Percentiles rank a stretch among this genome's conserved stretches.
Conservation (phyloP, 2,329 filamentous ascomycete species). For the Fusarium miscanthi region DNA sequence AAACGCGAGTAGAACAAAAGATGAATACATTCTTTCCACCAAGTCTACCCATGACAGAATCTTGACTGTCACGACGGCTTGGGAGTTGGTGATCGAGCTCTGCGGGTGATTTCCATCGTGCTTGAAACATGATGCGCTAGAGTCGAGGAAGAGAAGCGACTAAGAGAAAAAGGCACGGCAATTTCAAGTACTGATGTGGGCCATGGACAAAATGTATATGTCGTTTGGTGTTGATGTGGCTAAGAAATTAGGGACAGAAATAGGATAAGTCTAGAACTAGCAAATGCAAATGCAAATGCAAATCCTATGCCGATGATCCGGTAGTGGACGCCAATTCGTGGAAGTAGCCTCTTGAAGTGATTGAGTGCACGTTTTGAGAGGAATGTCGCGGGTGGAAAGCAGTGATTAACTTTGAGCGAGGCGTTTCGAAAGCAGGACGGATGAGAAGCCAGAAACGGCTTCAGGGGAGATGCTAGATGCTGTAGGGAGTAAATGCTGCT, state of each 20-base stretch:
- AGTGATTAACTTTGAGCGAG: slow-evolving; percentile 30
- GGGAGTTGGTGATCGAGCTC: slow-evolving; percentile 40
- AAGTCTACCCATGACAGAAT: slow-evolving; percentile 35
- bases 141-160: neutral
- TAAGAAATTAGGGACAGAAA: neutral
- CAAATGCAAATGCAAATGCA: slow-evolving; percentile 5
- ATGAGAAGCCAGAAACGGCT: slow-evolving; percentile 2
- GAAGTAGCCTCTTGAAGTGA: neutral
- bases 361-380: slow-evolving; percentile 1
- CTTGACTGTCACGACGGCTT: slow-evolving; percentile 26
- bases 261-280: neutral
- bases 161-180: neutral
- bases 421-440: slow-evolving; percentile 11
- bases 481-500: neutral
- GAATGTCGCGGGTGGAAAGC: slow-evolving; percentile 21
- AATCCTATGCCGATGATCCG: slow-evolving; percentile 13
- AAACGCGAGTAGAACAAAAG: slow-evolving; percentile 56
- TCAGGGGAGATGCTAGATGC: neutral
- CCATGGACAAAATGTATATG: slow-evolving; percentile 9
- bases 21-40: slow-evolving; percentile 49
- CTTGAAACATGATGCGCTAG: slow-evolving; percentile 36
- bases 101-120: slow-evolving; percentile 39
- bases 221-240: neutral
- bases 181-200: neutral
- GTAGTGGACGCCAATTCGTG: neutral